Conservation (phyloP, 2,329 filamentous ascomycete species). For the Fulvia fulva region DNA sequence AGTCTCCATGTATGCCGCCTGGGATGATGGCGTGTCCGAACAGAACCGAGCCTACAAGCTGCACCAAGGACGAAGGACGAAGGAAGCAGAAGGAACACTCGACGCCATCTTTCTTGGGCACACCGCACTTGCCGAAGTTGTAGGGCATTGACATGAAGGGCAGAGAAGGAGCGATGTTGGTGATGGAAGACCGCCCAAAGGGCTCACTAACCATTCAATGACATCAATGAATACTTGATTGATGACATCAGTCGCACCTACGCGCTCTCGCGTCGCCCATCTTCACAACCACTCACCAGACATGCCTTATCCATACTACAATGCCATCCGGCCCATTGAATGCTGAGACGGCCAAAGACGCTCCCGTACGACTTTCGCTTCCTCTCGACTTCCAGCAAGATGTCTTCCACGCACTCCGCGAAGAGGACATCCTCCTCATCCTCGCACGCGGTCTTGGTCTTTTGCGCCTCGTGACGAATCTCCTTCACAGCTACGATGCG, state of each 20-base stretch:
- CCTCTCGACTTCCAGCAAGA: slow-evolving; percentile 90
- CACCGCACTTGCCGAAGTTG: too few relatives aligned
- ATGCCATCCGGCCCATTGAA: neutral
- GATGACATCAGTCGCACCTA: too few relatives aligned
- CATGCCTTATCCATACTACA: neutral
- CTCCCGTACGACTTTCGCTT: slow-evolving; percentile 74
- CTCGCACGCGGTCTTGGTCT: slow-evolving; percentile 89
- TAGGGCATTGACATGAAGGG: too few relatives aligned
- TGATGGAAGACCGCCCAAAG: too few relatives aligned
- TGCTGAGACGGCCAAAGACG: slow-evolving; percentile 11
- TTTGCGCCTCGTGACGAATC: slow-evolving; percentile 87
- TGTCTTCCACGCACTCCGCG: slow-evolving; percentile 83
- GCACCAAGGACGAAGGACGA: neutral
- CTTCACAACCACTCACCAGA: neutral
- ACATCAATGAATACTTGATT: too few relatives aligned
- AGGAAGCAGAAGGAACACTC: neutral
- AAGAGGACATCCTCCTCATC: slow-evolving; percentile 90
- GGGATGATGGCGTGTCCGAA: neutral
- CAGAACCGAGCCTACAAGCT: neutral
- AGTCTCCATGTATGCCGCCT: too few relatives aligned
- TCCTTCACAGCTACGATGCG: slow-evolving; percentile 94
- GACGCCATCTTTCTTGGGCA: neutral
- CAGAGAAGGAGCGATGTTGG: too few relatives aligned
- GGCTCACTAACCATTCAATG: too few relatives aligned
- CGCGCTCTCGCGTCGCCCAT: neutral